Base-by-base conservation (phyloP, 2,329 filamentous ascomycete species). In the Ascochyta lentis region DNA sequence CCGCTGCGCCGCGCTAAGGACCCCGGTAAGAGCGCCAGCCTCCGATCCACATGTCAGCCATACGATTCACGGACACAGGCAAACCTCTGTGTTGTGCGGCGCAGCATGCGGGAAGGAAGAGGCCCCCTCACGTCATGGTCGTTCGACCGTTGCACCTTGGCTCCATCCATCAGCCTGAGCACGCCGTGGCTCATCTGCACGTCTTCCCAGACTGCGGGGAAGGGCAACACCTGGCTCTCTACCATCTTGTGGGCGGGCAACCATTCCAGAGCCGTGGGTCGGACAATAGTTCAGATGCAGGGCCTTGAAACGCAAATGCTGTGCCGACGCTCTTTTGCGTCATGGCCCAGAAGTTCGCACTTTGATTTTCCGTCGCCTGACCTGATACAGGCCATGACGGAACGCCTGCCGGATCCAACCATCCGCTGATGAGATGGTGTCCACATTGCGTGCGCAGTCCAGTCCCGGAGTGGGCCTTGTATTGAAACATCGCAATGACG, bases 61-160 rank as follows among this genome's bases (percentile, higher is more conserved):
- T 41, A 37, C 4, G 16, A 16, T 19, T 19, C 19, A 19, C 19
- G 19, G 19, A 27, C 29, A 27, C 16, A 43, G 35, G 24, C 33
- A 38, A 47, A 26, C 16, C 44, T 49, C 27, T 60, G 44, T 61
- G 57, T 64, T 63, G 56, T 63, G 66, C 66, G 68, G 67, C 67
- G 51, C 58, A 65, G 62, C 51, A 19, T 15, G 52, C 49, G 49
- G 54, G 49, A 49, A 54, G 48, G 27, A 50, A 41, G 34, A 44
- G 34, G 41, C 34, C 44, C 27, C 47, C 47, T 40, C 26, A 46
- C 38, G 33, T 46, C 44, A 54, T 43, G 19, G 19, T 56, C 39
- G 33, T 44, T 35, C 48, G 34, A 49, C 40, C 39, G 40, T 54
- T 60, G 56, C 3, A 8, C 22, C 29, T 29, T 37, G 43, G 42